Evolutionary conservation across 2,329 filamentous ascomycete species (phyloP).

Genomic region (Biscogniauxia sp.): DNA sequence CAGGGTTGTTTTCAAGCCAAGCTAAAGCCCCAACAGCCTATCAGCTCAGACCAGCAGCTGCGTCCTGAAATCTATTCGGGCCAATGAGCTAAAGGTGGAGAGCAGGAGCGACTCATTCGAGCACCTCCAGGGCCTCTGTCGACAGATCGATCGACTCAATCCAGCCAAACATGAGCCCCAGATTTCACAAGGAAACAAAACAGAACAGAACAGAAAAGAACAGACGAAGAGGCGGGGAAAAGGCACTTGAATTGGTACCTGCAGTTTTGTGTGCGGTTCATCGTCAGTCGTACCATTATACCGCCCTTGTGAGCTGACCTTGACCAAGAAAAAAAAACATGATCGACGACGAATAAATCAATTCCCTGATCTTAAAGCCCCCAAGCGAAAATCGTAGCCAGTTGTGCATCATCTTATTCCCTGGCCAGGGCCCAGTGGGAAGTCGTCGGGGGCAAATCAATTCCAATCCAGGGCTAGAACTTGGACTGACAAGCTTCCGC

Average conservation of each 20-base stretch:
- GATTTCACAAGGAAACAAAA: neutral
- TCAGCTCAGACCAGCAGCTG: neutral
- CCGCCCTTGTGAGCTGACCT: neutral
- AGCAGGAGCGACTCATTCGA: neutral
- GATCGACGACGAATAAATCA: neutral
- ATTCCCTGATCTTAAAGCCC: neutral
- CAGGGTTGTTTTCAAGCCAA: neutral
- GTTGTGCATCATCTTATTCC: neutral
- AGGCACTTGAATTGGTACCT: neutral
- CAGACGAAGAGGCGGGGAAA: neutral
- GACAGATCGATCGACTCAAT: neutral
- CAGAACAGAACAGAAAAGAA: neutral
- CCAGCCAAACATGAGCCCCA: neutral
- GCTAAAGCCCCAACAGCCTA: neutral
- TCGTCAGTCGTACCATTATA: neutral
- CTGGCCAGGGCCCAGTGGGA: neutral
- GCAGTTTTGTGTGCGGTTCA: neutral
- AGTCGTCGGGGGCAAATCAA: neutral
- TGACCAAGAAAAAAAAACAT: neutral
- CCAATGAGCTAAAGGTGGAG: neutral
- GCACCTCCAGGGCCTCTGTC: neutral
- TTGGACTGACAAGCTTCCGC: conserved; percentile 5
- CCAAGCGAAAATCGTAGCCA: neutral
- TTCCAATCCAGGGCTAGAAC: conserved; percentile 5
- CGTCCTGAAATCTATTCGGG: conserved; percentile 3